Percentiles rank a stretch among this genome's conserved stretches.
These are phyloP conservation scores for Populus ilicifolia DNA, from an alignment of 345 rosid genomes.

Conservation along the genomic window DNA sequence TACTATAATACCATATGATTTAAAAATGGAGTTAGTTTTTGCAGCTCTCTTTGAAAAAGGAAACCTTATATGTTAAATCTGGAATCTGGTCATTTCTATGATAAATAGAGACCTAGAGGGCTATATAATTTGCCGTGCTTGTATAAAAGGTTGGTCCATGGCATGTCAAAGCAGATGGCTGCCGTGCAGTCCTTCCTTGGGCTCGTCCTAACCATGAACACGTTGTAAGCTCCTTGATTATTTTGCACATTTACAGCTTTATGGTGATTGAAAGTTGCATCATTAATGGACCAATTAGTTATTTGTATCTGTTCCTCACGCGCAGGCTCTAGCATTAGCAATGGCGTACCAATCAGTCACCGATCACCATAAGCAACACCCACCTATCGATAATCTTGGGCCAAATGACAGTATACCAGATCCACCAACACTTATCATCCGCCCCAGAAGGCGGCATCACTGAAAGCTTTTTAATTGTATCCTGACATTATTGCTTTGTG, in stretches of 20 bases:
- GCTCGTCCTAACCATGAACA: slow-evolving; percentile 74
- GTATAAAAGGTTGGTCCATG: too few relatives aligned
- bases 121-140: too few relatives aligned
- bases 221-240: slow-evolving; percentile 45
- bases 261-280: background rate
- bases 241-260: background rate
- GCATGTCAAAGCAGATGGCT: background rate
- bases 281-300: background rate
- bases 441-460: slow-evolving; percentile 39
- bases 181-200: background rate
- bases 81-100: background rate
- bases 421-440: slow-evolving; percentile 39
- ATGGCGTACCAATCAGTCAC: slow-evolving; percentile 81
- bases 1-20: background rate
- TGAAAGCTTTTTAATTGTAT: slow-evolving; percentile 6
- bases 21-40: background rate
- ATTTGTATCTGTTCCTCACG: background rate
- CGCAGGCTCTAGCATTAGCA: slow-evolving; percentile 81
- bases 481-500: background rate
- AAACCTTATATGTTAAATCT: background rate
- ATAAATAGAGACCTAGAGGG: too few relatives aligned
- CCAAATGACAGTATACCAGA: slow-evolving; percentile 47
- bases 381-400: slow-evolving; percentile 66
- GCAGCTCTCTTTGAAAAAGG: background rate
- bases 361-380: slow-evolving; percentile 67